Base-by-base conservation (phyloP, 345 rosid genomes). In the Dimocarpus longan region DNA sequence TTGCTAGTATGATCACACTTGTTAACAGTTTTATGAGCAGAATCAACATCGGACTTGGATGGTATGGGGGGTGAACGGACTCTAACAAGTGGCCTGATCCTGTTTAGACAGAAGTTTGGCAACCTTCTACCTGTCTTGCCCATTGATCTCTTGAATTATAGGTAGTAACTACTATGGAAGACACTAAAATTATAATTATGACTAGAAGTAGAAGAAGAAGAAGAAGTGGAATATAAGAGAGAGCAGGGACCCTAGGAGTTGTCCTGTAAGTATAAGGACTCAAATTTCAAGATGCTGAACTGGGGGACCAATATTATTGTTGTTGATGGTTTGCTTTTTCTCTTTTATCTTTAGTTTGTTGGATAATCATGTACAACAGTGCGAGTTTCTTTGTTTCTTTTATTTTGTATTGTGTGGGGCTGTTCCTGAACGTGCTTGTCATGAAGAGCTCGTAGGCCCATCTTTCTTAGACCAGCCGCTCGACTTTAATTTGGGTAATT, bases 71-170 rank as follows among this genome's bases (percentile, higher is more conserved):
- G 93, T 43, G 97, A 87, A 28, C 94, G 90, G 71, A 92, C 93
- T 85, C 89, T 84, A 40, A 84, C 92, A 74, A 89, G 95, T 71
- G 98, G 91, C 89, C 92, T 88, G 68, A 93, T 81, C 83, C 95
- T 89, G 88, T 91, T 93, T 12, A 90, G 88, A 66, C 95, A 95
- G 82, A 95, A 92, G 4, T 89, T 84, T 3, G 94, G 91, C 82
- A 89, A 60, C 81, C 86, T 89, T n/a, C 87, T 79, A 28, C 90
- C 91, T 75, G 77, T 76, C 84, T 81, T 91, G 66, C 88, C 85
- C 93, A 86, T 89, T 39, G 52, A 46, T 86, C 59, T 76, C 56
- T 28, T 37, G 28, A 67, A 28, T 21, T 68, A 32, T 32, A 32
- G 37, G 37, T 32, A 32, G 37, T 32, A 32, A 32, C 2, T 1